Conservation (phyloP, 352 stramenopile genomes). For the Phytopythium mirpurense region DNA sequence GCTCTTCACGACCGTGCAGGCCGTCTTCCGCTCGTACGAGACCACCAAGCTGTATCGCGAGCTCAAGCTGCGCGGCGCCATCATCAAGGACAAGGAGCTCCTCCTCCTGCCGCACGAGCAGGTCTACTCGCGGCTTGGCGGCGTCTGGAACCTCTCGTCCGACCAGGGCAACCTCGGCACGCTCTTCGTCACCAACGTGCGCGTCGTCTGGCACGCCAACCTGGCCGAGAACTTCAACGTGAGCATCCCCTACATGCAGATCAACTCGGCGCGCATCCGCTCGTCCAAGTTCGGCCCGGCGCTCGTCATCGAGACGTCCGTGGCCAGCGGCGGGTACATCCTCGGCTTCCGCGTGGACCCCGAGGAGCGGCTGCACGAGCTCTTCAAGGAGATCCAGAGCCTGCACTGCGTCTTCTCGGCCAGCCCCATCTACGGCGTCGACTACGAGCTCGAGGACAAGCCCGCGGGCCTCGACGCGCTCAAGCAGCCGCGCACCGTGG, state of each 20-base stretch:
- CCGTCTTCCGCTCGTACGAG: conserved; percentile 91
- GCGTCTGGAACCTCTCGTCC: conserved; percentile 90
- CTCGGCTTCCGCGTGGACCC: conserved; percentile 91
- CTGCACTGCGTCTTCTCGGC: conserved; percentile 75
- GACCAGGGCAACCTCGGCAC: conserved; percentile 92
- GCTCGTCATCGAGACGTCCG: conserved; percentile 88
- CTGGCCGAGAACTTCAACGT: conserved; percentile 94
- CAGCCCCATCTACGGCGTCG: conserved; percentile 89
- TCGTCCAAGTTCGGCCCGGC: conserved; percentile 89
- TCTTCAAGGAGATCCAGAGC: conserved; percentile 86
- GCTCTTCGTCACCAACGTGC: conserved; percentile 92
- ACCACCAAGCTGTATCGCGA: conserved; percentile 91
- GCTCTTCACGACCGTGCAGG: conserved; percentile 91
- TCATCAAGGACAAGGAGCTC: conserved; percentile 89
- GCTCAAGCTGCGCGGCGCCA: conserved; percentile 89
- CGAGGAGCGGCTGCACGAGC: conserved; percentile 70
- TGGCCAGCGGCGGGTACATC: conserved; percentile 81
- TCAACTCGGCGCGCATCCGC: conserved; percentile 79
- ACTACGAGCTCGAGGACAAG: conserved; percentile 83
- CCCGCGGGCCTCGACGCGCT: conserved; percentile 50
- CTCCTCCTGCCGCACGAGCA: conserved; percentile 86
- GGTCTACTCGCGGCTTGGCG: conserved; percentile 82
- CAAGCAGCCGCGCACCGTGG: conserved; percentile 62
- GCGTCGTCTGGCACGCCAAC: conserved; percentile 91
- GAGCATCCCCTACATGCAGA: conserved; percentile 93